Conservation (phyloP, 2,329 filamentous ascomycete species). For the Pleomassaria siparia region DNA sequence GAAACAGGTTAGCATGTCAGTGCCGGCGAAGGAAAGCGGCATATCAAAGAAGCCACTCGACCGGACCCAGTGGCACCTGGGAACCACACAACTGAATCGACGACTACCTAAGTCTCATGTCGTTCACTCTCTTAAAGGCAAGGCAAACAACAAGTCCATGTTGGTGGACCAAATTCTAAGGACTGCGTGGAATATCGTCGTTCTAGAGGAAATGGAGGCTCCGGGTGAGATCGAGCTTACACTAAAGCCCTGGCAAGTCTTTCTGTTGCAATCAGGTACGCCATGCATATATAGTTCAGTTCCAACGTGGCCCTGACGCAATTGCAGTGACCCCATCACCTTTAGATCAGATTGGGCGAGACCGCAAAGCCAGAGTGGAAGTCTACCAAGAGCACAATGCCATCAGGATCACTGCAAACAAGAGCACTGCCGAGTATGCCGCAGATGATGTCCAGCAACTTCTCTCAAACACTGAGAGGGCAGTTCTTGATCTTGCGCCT, state of each 20-base stretch:
- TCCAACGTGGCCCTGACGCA: conserved; percentile 5
- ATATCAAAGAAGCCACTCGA: conserved; percentile 16
- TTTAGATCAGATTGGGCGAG: conserved; percentile 30
- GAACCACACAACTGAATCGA: conserved; percentile 23
- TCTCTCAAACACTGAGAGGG: conserved; percentile 18
- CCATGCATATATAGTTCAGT: background rate
- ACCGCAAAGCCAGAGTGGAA: conserved; percentile 34
- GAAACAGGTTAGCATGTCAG: conserved; percentile 18
- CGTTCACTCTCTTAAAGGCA: conserved; percentile 5
- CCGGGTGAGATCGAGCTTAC: conserved; percentile 39
- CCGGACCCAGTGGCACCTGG: conserved; percentile 37
- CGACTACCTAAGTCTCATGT: conserved; percentile 28
- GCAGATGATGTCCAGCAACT: conserved; percentile 36
- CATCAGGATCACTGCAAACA: conserved; percentile 41
- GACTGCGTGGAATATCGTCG: conserved; percentile 32
- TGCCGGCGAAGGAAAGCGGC: conserved; percentile 19
- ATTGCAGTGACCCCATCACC: conserved; percentile 18
- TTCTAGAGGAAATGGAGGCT: conserved; percentile 40
- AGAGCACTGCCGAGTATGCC: conserved; percentile 38
- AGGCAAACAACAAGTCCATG: conserved; percentile 27
- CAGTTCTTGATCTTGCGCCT: conserved; percentile 20
- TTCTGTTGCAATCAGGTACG: conserved; percentile 32
- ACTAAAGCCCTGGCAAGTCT: conserved; percentile 36
- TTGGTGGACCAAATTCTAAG: conserved; percentile 39
- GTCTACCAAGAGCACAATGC: conserved; percentile 14